Percentiles rank a stretch among this genome's conserved stretches.
phyloP scores from a whole-genome alignment of 2,329 filamentous ascomycete genomes.

The Hypocrella siamensis region DNA sequence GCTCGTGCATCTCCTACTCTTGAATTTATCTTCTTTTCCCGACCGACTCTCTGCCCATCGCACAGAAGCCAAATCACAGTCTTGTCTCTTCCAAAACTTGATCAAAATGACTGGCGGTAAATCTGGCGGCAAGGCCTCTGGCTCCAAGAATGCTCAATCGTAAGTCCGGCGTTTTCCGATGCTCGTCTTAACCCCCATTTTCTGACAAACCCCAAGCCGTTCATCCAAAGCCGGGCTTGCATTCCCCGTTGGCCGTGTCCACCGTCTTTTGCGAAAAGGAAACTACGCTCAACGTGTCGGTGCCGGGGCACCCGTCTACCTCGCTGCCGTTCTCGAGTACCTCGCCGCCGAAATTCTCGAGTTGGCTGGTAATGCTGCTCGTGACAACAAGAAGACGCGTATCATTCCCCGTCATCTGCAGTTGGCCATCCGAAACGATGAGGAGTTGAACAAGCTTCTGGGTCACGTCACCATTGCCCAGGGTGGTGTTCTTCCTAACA shows the following conservation, averaged over 20 bases:
- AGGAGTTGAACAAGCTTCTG: slow-evolving; percentile 98
- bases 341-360: slow-evolving; percentile 98
- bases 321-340: slow-evolving; percentile 95
- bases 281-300: slow-evolving; percentile 99
- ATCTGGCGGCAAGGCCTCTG: slow-evolving; percentile 98
- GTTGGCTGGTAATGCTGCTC: slow-evolving; percentile 93
- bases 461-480: slow-evolving; percentile 95
- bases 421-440: slow-evolving; percentile 97
- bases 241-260: slow-evolving; percentile 97
- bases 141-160: slow-evolving; percentile 99
- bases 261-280: slow-evolving; percentile 96
- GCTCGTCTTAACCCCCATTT: not conserved
- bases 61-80: slow-evolving; percentile 6
- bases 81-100: slow-evolving; percentile 7
- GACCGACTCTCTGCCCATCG: slow-evolving; percentile 11
- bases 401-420: slow-evolving; percentile 98
- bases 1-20: slow-evolving; percentile 16
- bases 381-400: slow-evolving; percentile 99
- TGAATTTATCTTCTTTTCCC: slow-evolving; percentile 20
- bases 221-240: slow-evolving; percentile 98
- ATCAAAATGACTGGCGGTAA: slow-evolving; percentile 99
- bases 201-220: slow-evolving; percentile 42
- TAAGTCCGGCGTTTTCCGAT: slow-evolving; percentile 37
- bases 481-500: slow-evolving; percentile 93
- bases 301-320: slow-evolving; percentile 94